Evolutionary conservation across 345 rosid species (phyloP), one percentile per base, ranked within the genome.

Genomic region (Durio zibethinus): DNA sequence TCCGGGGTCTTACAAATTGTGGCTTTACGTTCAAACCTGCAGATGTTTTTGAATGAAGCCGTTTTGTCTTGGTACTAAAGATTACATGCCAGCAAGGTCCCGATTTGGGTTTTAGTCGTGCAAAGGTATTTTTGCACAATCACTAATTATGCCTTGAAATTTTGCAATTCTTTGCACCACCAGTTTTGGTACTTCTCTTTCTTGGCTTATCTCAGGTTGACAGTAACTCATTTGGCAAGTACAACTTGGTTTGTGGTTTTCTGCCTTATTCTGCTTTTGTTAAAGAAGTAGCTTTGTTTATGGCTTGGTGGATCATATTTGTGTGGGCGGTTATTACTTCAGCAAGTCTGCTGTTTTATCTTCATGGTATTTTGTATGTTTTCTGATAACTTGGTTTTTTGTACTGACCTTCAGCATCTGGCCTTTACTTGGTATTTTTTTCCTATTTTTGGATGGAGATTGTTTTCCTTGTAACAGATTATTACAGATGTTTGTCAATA

Each of bases 91-190:
- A 90, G 97, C 80, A 94, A 86, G 77, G 85, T 88, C 80, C 97
- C 95, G 98, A 94, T 84, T 81, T 93, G 81, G 98, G 91, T 36
- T 94, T 89, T 69, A 94, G 98, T 38, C 85, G 97, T 77, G 98
- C 97, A 0, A 92, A 94, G 87, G 92, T 94, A 77, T 94, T 94
- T 60, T 87, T 93, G 78, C 97, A 94, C 82, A 93, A 94, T 73
- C 97, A 93, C 77, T 90, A 78, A 90, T 82, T 93, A 38, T 93
- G 98, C 79, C 93, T 93, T 5, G 92, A 83, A 1, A 86, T 85
- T 45, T 31, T 91, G 83, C 98, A 94, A 89, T 91, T 90, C 75
- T 79, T 93, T 36, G 91, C 88, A 5, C 93, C 97, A 0, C 79
- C 97, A 0, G 68, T 85, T 8, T 76, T 93, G 89, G 85, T 88